Conservation (phyloP, 305 asterid species). For the Fraxinus xanthoxyloides region DNA sequence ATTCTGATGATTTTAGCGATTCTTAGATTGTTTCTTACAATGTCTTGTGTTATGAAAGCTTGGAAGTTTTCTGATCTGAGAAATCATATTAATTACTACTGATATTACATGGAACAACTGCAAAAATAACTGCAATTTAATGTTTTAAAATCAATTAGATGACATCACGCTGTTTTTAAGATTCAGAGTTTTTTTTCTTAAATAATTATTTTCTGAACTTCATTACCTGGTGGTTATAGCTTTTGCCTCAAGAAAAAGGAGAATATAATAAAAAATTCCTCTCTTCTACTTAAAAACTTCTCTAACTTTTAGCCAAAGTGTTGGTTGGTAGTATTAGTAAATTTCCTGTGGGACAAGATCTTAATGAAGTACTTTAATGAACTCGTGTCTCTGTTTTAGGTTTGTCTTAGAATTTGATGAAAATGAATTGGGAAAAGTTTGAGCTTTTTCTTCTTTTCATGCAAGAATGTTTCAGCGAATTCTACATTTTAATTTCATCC, state of each 20-base stretch:
- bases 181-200: conserved; percentile 8
- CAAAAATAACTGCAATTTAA: neutral
- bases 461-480: neutral
- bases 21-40: conserved; percentile 16
- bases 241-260: conserved; percentile 13
- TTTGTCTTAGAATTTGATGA: conserved; percentile 3
- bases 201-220: neutral
- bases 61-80: neutral
- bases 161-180: conserved; percentile 3
- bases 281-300: neutral
- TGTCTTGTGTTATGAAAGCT: neutral
- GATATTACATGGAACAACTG: conserved; percentile 3
- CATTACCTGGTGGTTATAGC: neutral
- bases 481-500: conserved; percentile 13
- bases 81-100: conserved; percentile 14
- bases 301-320: neutral
- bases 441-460: neutral
- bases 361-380: neutral
- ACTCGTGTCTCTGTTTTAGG: neutral
- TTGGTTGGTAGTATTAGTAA: conserved; percentile 6
- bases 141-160: neutral
- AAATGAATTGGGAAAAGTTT: conserved; percentile 6
- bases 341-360: conserved; percentile 5
- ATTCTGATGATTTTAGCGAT: conserved; percentile 9
- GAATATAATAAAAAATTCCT: neutral